Evolutionary conservation across 106 monocot genomes (phyloP), one percentile per base, ranked within the genome.

Genomic region (Dactylorhiza incarnata): DNA sequence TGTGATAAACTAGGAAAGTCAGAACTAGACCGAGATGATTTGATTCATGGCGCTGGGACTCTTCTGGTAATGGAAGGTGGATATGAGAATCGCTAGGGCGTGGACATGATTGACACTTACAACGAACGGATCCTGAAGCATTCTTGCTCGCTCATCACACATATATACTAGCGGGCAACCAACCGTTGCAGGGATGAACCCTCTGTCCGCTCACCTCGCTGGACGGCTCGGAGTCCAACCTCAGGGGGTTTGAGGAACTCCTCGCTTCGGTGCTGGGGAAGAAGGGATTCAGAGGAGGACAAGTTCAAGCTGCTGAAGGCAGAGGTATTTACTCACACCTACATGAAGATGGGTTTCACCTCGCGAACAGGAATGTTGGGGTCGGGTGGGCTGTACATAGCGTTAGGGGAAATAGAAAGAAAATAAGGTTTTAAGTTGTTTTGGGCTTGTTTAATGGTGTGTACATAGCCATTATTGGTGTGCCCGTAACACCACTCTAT

Each of bases 111-210:
- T 92, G 68, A 95, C 90, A 49, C 87, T 90, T 17, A 95, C 92
- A 12, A 86, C 86, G 51, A 95, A 92, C 92, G 90, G 92, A 72
- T 95, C 95, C 81, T 95, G 95, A 26, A 95, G 79, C 95, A 95
- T 92, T 71, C 92, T 82, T 4, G 92, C 88, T n/a, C 95, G 70
- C 76, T 95, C 92, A 51, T 95, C 95, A 24, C 95, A 92, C 95
- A 95, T n/a, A n/a, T n/a, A n/a, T 92, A 76, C 87, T 92, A 29
- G 37, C 37, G 37, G 37, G 37, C 37, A 37, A 37, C 37, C 37
- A 37, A 37, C n/a, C 37, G 48, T 63, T 78, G 7, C 67, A 52
- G 12, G 12, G 26, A 48, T 9, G 73, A 70, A 82, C 69, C 0
- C 51, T 94, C 48, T 94, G 97, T 94, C 97, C 97, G 19, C 49